Percentiles rank a stretch among this genome's conserved stretches.
Evolutionary conservation across 2,329 filamentous ascomycete species (phyloP).

Genomic region (Diplocarpon mali): DNA sequence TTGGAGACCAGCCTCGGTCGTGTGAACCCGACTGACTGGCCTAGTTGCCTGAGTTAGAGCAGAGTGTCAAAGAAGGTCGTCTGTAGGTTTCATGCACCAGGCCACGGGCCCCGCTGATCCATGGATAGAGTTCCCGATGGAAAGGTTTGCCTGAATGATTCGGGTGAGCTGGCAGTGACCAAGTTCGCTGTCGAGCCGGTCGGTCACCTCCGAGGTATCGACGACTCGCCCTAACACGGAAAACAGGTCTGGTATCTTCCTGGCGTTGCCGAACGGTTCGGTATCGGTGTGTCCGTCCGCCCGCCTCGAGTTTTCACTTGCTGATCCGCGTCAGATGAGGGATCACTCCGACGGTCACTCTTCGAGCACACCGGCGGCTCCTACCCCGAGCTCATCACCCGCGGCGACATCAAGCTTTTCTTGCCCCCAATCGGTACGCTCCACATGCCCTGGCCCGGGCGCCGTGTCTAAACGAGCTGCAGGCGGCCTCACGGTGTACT

Average conservation of each 20-base stretch:
- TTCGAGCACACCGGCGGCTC: conserved; percentile 95
- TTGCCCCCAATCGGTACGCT: conserved; percentile 71
- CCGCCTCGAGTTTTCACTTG: conserved; percentile 17
- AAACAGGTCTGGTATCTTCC: conserved; percentile 66
- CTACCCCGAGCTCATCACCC: conserved; percentile 92
- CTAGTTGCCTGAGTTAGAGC: conserved; percentile 78
- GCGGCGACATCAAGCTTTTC: conserved; percentile 90
- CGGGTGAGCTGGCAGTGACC: conserved; percentile 82
- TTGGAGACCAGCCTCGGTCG: neutral
- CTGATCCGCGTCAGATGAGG: conserved; percentile 83
- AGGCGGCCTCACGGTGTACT: conserved; percentile 81
- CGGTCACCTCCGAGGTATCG: conserved; percentile 60
- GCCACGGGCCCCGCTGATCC: conserved; percentile 7
- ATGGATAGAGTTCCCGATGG: conserved; percentile 46
- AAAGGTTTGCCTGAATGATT: conserved; percentile 75
- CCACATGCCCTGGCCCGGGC: conserved; percentile 51
- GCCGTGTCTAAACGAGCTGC: conserved; percentile 4
- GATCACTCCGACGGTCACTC: conserved; percentile 69
- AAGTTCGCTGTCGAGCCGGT: conserved; percentile 97
- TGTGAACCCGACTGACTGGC: conserved; percentile 7
- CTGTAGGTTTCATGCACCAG: conserved; percentile 37
- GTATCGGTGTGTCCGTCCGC: conserved; percentile 40
- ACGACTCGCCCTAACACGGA: conserved; percentile 29
- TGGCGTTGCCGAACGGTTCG: conserved; percentile 83
- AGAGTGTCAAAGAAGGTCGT: conserved; percentile 71